Evolutionary conservation across 2,329 filamentous ascomycete genomes (phyloP), one percentile per base, ranked within the genome.

Genomic region (Fusarium keratoplasticum): DNA sequence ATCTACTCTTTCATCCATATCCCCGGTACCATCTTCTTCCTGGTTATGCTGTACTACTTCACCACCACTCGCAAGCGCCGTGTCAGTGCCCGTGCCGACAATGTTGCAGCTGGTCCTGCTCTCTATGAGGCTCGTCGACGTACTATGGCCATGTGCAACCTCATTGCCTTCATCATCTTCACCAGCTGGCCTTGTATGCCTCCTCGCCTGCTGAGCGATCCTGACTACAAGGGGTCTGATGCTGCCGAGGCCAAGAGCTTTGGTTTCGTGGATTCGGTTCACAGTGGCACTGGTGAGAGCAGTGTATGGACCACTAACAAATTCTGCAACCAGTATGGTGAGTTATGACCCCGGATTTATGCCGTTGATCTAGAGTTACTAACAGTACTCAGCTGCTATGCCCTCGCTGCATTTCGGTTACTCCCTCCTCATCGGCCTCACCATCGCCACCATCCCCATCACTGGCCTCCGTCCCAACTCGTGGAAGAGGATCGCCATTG

Each of bases 1-100:
- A 87, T 89, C 31, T 94, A 94, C 82, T 94, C 92, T 7, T 94
- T 94, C 82, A 93, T 95, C 77, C 93, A 94, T 81, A 94, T 94
- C 67, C 93, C 92, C 1, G 92, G 92, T 16, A 94, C 92, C 7
- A 94, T 94, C 73, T 86, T 92, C 52, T 95, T 94, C 78, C 81
- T 86, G 18, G 83, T 87, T 40, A 88, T 89, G 78, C 86, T 94
- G 6, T 94, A 90, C 83, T 93, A 92, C 83, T 88, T 92, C 79
- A 94, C 91, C 55, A 93, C 90, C 27, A 91, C 90, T 9, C 87
- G 87, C 61, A 89, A 89, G 79, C 84, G 87, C 35, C 80, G 79
- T 31, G 76, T 76, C 50, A 68, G 79, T 33, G 67, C 78, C 63
- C 61, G 70, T 44, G 74, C 73, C 57, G 80, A 83, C 47, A 76